Evolutionary conservation across 495 filamentous ascomycete genomes (phyloP), one percentile per base, ranked within the genome.

Genomic region (Ascobolus immersus): DNA sequence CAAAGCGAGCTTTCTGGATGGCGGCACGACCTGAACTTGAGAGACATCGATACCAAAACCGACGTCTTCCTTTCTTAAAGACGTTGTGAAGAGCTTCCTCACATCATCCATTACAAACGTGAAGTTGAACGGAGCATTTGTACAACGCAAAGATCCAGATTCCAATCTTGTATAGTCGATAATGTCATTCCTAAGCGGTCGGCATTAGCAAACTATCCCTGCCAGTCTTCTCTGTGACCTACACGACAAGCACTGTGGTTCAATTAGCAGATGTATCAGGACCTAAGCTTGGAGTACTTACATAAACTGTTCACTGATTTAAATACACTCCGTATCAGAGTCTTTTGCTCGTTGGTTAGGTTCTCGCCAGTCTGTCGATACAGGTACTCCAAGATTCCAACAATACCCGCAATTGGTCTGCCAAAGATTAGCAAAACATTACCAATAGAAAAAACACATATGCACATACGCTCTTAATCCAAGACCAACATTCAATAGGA

Each of bases 81-180:
- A 42, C 21, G 38, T 23, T 5, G 19, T 32, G 32, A 44, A 42
- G 7, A 43, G 17, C 2, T 32, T 42, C 20, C 41, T 15, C 4
- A 49, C 2, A 12, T 44, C 46, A 17, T 40, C 36, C 13, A 45
- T 39, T 1, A 48, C 30, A 13, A 43, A 22, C 19, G 40, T 36
- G 11, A 48, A 32, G 21, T 36, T 25, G 28, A 49, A 45, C 12
- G 28, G 18, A 31, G 9, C 36, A 32, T 17, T 34, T 17, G 4
- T 35, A 39, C 19, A 37, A 15, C 7, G 28, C 28, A 20, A 41
- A 18, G 18, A 37, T 39, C 2, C 38, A 24, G 5, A 33, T 21
- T 17, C 39, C 40, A 25, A 48, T 45, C 14, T 31, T 41, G 20
- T 42, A 32, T 45, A 48, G 22, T 48, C 39, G 33, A 42, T 48